Evolutionary conservation across 768 basidiomycete species (phyloP).

Genomic region (Tephrocybe sp.): DNA sequence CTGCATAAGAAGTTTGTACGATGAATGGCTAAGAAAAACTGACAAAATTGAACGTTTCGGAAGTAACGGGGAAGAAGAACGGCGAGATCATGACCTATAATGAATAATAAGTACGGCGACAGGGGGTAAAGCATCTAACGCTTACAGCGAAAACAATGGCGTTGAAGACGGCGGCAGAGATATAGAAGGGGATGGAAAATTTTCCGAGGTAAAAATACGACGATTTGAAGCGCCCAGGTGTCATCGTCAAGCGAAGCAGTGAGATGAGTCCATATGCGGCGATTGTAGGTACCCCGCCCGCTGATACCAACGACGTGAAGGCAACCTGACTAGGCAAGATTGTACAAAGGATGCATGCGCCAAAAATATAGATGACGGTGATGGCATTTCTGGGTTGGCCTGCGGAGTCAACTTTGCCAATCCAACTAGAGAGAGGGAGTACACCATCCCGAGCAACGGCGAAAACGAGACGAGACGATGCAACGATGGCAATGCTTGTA

Average conservation of each 20-base stretch:
- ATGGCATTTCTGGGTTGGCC: conserved; percentile 86
- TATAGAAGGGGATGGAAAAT: conserved; percentile 67
- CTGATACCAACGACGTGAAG: conserved; percentile 88
- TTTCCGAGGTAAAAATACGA: conserved; percentile 75
- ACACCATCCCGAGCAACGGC: conserved; percentile 96
- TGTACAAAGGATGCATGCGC: conserved; percentile 74
- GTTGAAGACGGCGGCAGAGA: conserved; percentile 70
- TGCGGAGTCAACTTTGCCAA: conserved; percentile 65
- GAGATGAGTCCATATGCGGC: conserved; percentile 87
- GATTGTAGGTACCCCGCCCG: conserved; percentile 83
- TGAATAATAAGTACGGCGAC: conserved; percentile 2
- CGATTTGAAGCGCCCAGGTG: conserved; percentile 69
- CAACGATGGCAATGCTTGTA: conserved; percentile 85
- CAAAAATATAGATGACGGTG: conserved; percentile 83
- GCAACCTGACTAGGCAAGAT: conserved; percentile 90
- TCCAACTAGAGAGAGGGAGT: conserved; percentile 81
- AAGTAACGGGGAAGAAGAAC: conserved; percentile 81
- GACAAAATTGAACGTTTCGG: conserved; percentile 84
- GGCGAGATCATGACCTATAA: conserved; percentile 84
- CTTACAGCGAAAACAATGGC: conserved; percentile 70
- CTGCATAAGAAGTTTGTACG: conserved; percentile 1
- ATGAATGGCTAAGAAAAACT: conserved; percentile 28
- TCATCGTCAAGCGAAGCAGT: conserved; percentile 72
- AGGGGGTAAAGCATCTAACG: conserved; percentile 9
- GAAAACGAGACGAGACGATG: conserved; percentile 85